Percentiles rank a stretch among this genome's conserved stretches.
phyloP scores from a whole-genome alignment of 208 protist genomes.

The Hexamita inflata region DNA sequence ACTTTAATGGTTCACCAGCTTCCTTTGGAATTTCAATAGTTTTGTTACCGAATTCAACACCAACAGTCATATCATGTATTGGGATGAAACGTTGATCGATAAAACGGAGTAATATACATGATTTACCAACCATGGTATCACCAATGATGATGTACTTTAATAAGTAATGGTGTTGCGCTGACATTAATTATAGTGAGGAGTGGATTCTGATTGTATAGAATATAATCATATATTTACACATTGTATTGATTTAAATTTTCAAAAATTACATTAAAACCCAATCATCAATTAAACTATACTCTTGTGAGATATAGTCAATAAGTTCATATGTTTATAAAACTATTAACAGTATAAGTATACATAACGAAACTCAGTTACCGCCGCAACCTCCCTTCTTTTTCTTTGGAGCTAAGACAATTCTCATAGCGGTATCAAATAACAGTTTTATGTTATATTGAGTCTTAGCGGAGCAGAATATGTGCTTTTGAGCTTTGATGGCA shows the following conservation, averaged over 20 bases:
- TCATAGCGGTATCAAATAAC: conserved; percentile 62
- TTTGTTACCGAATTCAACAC: conserved; percentile 43
- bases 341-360: too few relatives aligned
- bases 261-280: too few relatives aligned
- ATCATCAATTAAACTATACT: too few relatives aligned
- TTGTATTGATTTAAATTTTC: too few relatives aligned
- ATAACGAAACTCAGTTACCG: too few relatives aligned
- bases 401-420: conserved; percentile 35
- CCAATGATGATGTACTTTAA: conserved; percentile 43
- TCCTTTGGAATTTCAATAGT: background rate
- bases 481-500: conserved; percentile 58
- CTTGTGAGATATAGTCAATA: too few relatives aligned
- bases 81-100: conserved; percentile 29
- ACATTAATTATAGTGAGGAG: too few relatives aligned
- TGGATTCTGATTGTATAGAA: too few relatives aligned
- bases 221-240: too few relatives aligned
- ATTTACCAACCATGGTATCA: conserved; percentile 39
- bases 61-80: conserved; percentile 41
- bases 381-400: too few relatives aligned
- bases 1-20: background rate
- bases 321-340: too few relatives aligned
- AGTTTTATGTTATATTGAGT: conserved; percentile 62
- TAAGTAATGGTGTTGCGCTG: conserved; percentile 33
- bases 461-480: conserved; percentile 68
- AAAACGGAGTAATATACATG: conserved; percentile 38